phyloP scores from a whole-genome alignment of 2,329 filamentous ascomycete genomes.

The Ceratocystis huliohia region DNA sequence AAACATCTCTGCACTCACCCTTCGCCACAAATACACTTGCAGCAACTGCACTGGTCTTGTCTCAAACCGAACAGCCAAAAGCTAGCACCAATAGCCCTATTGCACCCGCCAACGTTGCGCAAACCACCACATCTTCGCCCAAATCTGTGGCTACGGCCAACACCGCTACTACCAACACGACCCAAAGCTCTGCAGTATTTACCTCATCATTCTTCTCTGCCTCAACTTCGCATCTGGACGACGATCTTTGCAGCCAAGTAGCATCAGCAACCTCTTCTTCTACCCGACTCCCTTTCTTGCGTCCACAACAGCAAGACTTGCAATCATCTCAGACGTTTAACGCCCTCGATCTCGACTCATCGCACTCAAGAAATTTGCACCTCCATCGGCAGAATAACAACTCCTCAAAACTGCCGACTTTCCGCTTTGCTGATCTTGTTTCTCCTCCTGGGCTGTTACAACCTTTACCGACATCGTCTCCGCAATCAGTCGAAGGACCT shows the following conservation, averaged over 20 bases:
- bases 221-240: slow-evolving; percentile 18
- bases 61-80: slow-evolving; percentile 5
- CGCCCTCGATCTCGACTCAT: slow-evolving; percentile 17
- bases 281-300: slow-evolving; percentile 11
- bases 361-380: slow-evolving; percentile 27
- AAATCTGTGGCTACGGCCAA: slow-evolving; percentile 17
- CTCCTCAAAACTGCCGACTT: slow-evolving; percentile 43
- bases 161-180: slow-evolving; percentile 11
- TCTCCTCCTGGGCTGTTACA: slow-evolving; percentile 24
- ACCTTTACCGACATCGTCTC: slow-evolving; percentile 24
- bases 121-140: slow-evolving; percentile 14
- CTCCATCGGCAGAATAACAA: slow-evolving; percentile 41
- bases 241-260: slow-evolving; percentile 18
- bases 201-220: slow-evolving; percentile 19
- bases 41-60: slow-evolving; percentile 12
- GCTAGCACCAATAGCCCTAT: neutral
- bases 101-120: neutral
- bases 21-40: slow-evolving; percentile 14
- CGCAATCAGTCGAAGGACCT: slow-evolving; percentile 25
- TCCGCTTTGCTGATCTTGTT: slow-evolving; percentile 39
- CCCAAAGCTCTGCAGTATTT: slow-evolving; percentile 18
- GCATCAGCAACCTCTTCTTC: slow-evolving; percentile 18
- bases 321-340: slow-evolving; percentile 19
- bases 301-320: slow-evolving; percentile 12
- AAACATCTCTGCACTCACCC: slow-evolving; percentile 12